Conservation (phyloP, 1,284 basidiomycete species). For the Cryptococcus sp. region DNA sequence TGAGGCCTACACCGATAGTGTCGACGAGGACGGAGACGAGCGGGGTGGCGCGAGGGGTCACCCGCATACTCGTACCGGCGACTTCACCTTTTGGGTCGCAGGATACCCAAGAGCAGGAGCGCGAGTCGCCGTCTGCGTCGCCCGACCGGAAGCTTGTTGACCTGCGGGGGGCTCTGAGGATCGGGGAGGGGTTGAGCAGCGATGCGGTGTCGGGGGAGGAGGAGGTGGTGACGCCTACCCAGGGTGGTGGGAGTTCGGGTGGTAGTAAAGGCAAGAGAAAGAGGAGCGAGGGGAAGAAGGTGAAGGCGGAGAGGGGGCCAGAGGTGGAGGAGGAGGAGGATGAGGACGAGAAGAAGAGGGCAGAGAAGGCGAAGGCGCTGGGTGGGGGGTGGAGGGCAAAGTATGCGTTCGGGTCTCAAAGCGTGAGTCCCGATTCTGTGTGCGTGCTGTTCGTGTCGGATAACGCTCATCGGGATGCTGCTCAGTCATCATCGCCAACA, state of each 20-base stretch:
- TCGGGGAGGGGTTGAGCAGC: conserved; percentile 12
- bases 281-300: conserved; percentile 1
- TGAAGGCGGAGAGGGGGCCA: neutral
- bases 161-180: neutral
- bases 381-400: conserved; percentile 44
- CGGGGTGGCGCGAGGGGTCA: neutral
- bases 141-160: neutral
- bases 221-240: conserved; percentile 29
- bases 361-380: conserved; percentile 33
- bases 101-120: neutral
- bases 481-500: conserved; percentile 8
- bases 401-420: conserved; percentile 32
- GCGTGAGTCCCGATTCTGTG: conserved; percentile 14
- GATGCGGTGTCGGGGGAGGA: conserved; percentile 38
- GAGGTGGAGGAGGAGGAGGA: conserved; percentile 16
- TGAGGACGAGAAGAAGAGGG: conserved; percentile 22
- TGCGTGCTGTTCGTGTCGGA: neutral
- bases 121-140: neutral
- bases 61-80: neutral
- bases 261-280: conserved; percentile 8
- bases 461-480: neutral
- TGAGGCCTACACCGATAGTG: no score
- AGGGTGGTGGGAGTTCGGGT: conserved; percentile 3
- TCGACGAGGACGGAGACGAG: neutral
- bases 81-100: neutral